Conservation (phyloP, 2,329 filamentous ascomycete genomes). For the Cladosporium halotolerans region DNA sequence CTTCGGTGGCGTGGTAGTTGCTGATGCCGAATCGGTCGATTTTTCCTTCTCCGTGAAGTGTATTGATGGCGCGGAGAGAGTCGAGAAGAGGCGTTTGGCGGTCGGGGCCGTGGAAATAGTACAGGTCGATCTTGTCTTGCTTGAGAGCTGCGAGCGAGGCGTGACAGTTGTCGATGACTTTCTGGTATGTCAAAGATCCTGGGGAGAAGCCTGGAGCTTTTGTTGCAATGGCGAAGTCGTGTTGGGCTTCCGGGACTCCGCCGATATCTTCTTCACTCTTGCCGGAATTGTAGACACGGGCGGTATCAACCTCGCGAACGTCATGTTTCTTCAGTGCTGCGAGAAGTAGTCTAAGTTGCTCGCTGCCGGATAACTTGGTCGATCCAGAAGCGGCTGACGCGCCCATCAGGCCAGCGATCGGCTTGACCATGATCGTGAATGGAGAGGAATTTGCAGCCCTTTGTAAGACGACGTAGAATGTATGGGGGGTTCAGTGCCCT, state of each 20-base stretch:
- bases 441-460: too few species aligned
- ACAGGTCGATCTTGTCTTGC: constrained; percentile 29
- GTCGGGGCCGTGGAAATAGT: constrained; percentile 44
- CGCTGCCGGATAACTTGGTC: constrained; percentile 14
- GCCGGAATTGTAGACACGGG: constrained; percentile 35
- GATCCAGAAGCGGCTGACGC: constrained; percentile 21
- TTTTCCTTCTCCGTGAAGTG: constrained; percentile 37
- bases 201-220: constrained; percentile 26
- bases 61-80: constrained; percentile 37
- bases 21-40: constrained; percentile 43
- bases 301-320: constrained; percentile 34
- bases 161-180: constrained; percentile 21
- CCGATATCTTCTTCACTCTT: constrained; percentile 39
- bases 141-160: constrained; percentile 23
- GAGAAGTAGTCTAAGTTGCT: constrained; percentile 26
- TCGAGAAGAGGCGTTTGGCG: constrained; percentile 39
- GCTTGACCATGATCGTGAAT: constrained; percentile 21
- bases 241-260: constrained; percentile 17
- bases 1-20: constrained; percentile 42
- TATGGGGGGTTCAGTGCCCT: too few species aligned
- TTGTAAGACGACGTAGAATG: too few species aligned
- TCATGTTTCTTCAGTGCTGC: constrained; percentile 26
- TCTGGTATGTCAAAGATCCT: constrained; percentile 21
- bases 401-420: constrained; percentile 27
- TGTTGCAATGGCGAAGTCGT: constrained; percentile 23